These are phyloP conservation scores for Cokeromyces recurvatus DNA, from an alignment of 371 early-diverging fungal genomes.

Conservation along the genomic window DNA sequence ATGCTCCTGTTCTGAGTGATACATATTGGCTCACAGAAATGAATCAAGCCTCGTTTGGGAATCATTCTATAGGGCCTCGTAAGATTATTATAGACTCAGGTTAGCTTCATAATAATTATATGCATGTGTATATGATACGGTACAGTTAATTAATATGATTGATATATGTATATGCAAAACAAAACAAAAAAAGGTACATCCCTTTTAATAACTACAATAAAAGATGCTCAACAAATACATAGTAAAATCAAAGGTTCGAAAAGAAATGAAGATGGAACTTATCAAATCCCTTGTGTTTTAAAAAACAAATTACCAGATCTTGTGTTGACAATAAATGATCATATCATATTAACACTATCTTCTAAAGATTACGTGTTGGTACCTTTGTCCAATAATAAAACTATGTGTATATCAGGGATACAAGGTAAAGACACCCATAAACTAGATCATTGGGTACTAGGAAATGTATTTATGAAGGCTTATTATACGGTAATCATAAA, in stretches of 20 bases:
- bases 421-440: slow-evolving; percentile 35
- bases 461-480: slow-evolving; percentile 70
- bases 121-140: too few species aligned
- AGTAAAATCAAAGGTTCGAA: slow-evolving; percentile 50
- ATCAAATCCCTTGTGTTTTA: slow-evolving; percentile 42
- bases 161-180: too few species aligned
- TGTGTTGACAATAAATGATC: slow-evolving; percentile 46
- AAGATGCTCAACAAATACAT: slow-evolving; percentile 68
- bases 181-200: slow-evolving; percentile 71
- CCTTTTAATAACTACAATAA: slow-evolving; percentile 58
- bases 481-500: slow-evolving; percentile 61
- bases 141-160: too few species aligned
- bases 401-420: slow-evolving; percentile 66
- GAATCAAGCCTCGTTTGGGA: slow-evolving; percentile 43
- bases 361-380: slow-evolving; percentile 59
- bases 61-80: slow-evolving; percentile 18
- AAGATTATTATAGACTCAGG: slow-evolving; percentile 53
- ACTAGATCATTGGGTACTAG: slow-evolving; percentile 64
- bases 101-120: too few species aligned
- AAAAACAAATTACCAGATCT: slow-evolving; percentile 45
- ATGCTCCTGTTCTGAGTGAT: slow-evolving; percentile 62
- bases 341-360: slow-evolving; percentile 35
- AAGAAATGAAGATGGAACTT: slow-evolving; percentile 44
- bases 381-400: slow-evolving; percentile 26
- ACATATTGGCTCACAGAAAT: slow-evolving; percentile 74